A percentile compares a stretch with the other conserved stretches of the same genome.
These are phyloP conservation scores for Annulohypoxylon maeteangense DNA, from an alignment of 495 filamentous ascomycete species.

Conservation along the genomic window DNA sequence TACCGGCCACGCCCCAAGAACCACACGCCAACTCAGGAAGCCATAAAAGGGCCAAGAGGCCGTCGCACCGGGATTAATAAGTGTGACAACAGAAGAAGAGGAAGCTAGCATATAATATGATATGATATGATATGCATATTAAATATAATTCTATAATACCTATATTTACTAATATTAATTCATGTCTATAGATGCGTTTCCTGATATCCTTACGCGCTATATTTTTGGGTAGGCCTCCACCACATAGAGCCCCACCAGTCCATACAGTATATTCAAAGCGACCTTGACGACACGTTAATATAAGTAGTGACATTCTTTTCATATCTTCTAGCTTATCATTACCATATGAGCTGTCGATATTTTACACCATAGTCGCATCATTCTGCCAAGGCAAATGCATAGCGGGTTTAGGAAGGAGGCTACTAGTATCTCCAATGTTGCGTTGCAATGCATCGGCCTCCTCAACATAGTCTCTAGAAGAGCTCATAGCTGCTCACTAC, in stretches of 20 bases:
- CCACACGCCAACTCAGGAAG: not conserved
- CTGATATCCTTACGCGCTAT: not conserved
- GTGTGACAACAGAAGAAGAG: not conserved
- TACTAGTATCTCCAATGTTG: constrained; percentile 9
- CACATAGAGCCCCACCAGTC: not conserved
- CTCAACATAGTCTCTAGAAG: constrained; percentile 6
- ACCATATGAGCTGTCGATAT: constrained; percentile 25
- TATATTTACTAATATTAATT: not conserved
- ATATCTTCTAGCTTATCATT: not conserved
- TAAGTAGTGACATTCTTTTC: not conserved
- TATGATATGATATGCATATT: not conserved
- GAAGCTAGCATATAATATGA: not conserved
- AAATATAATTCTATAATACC: not conserved
- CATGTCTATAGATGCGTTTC: not conserved
- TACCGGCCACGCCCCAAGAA: not conserved
- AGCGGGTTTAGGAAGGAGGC: constrained; percentile 30
- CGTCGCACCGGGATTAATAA: not conserved
- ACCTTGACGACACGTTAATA: not conserved
- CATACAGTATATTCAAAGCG: not conserved
- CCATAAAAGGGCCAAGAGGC: not conserved
- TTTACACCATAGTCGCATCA: constrained; percentile 24
- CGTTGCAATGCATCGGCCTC: constrained; percentile 15
- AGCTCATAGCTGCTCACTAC: not conserved
- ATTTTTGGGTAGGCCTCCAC: not conserved
- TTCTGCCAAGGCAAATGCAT: constrained; percentile 23